These are phyloP conservation scores for Amylocarpus encephaloides DNA, from an alignment of 2,329 filamentous ascomycete species.

Conservation along the genomic window DNA sequence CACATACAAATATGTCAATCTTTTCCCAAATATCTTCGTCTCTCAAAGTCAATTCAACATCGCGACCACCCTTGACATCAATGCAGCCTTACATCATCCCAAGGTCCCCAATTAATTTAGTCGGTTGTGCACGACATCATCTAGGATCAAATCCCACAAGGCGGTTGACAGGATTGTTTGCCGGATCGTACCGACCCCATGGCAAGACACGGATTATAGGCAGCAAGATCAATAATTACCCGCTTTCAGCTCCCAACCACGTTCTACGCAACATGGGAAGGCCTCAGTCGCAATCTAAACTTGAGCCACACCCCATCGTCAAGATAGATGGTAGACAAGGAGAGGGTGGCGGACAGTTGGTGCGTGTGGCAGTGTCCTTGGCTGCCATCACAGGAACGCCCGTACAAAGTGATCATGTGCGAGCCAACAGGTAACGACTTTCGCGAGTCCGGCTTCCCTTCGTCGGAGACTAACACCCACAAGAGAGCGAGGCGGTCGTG, in stretches of 20 bases:
- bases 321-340: conserved; percentile 51
- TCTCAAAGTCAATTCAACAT: too few species aligned
- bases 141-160: not conserved
- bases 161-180: not conserved
- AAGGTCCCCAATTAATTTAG: too few species aligned
- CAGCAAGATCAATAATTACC: conserved; percentile 1
- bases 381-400: conserved; percentile 49
- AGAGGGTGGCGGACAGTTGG: conserved; percentile 57
- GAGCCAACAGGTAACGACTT: conserved; percentile 43
- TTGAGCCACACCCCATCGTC: conserved; percentile 27
- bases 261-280: not conserved
- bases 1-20: not conserved
- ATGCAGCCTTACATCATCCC: not conserved
- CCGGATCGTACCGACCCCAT: too few species aligned
- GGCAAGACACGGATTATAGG: not conserved
- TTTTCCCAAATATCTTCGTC: not conserved
- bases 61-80: not conserved
- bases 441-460: not conserved
- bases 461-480: not conserved
- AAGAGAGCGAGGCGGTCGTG: conserved; percentile 16
- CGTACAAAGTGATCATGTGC: conserved; percentile 47
- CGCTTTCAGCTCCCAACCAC: not conserved
- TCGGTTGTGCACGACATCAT: not conserved
- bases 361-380: conserved; percentile 49
- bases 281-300: not conserved